These are phyloP conservation scores for Melaleuca alternifolia DNA, from an alignment of 345 rosid species.

Conservation along the genomic window DNA sequence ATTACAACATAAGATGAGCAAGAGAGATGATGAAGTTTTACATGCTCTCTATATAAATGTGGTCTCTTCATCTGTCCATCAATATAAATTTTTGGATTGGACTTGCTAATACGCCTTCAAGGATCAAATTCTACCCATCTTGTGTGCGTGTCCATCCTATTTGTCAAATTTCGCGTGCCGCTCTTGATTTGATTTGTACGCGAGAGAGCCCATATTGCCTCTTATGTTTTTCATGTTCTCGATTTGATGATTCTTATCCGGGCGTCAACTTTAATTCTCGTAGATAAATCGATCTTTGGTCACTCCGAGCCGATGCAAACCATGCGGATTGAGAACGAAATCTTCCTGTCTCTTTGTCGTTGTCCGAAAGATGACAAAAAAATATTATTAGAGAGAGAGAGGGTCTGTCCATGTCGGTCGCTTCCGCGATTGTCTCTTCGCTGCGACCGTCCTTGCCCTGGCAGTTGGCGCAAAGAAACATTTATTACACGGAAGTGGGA, in stretches of 20 bases:
- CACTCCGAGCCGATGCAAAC: background rate
- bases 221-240: background rate
- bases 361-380: background rate
- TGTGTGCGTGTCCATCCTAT: too few species aligned
- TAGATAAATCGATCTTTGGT: background rate
- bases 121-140: too few species aligned
- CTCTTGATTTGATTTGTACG: too few species aligned
- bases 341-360: background rate
- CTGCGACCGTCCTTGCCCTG: background rate
- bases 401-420: background rate
- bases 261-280: background rate
- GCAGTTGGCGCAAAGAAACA: background rate
- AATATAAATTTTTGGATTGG: too few species aligned
- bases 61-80: too few species aligned
- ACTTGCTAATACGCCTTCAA: too few species aligned
- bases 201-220: too few species aligned
- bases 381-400: background rate
- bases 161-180: too few species aligned
- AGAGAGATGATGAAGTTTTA: background rate
- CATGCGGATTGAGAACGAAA: background rate
- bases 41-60: too few species aligned
- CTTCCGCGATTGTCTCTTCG: background rate
- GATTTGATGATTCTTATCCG: background rate
- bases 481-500: background rate
- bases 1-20: fast-evolving